Percentiles rank a stretch among this genome's conserved stretches.
Conservation (phyloP, 192 early-diverging fungal species). For the Lunasporangiospora selenospora region DNA sequence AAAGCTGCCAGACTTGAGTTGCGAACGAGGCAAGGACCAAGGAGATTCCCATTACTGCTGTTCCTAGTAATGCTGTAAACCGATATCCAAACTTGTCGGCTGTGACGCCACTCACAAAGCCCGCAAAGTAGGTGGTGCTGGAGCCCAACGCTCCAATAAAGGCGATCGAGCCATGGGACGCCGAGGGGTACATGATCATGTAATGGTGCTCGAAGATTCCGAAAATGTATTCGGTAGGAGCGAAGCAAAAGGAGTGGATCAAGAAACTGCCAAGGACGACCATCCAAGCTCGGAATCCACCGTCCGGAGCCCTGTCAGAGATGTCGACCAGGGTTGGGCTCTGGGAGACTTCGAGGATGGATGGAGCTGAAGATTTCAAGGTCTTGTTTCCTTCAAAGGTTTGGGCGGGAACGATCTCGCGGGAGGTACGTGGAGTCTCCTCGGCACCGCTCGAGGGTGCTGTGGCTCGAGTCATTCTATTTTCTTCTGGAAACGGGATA, state of each 20-base stretch:
- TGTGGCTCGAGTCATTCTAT: too few relatives aligned
- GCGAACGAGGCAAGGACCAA: slow-evolving; percentile 57
- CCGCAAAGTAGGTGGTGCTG: slow-evolving; percentile 26
- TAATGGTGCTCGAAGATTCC: slow-evolving; percentile 51
- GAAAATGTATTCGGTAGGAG: slow-evolving; percentile 52
- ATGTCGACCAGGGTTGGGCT: slow-evolving; percentile 40
- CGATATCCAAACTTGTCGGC: slow-evolving; percentile 58
- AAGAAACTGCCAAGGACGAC: slow-evolving; percentile 52
- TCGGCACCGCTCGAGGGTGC: slow-evolving; percentile 25
- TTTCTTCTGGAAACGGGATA: too few relatives aligned
- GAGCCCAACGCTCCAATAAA: slow-evolving; percentile 38
- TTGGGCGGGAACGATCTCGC: slow-evolving; percentile 17
- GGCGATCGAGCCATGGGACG: slow-evolving; percentile 46
- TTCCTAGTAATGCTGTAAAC: slow-evolving; percentile 55
- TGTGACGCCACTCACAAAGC: slow-evolving; percentile 32
- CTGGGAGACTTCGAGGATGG: slow-evolving; percentile 28
- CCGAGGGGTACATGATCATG: slow-evolving; percentile 35
- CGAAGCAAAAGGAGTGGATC: slow-evolving; percentile 49
- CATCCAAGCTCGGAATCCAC: slow-evolving; percentile 53
- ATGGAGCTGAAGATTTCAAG: slow-evolving; percentile 20
- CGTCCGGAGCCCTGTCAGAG: slow-evolving; percentile 47
- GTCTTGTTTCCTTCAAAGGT: slow-evolving; percentile 6
- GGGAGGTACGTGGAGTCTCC: slow-evolving; percentile 41
- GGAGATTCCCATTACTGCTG: slow-evolving; percentile 45
- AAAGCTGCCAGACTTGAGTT: slow-evolving; percentile 71